phyloP scores from a whole-genome alignment of 805 yeast species.

The Hanseniaspora thailandica region DNA sequence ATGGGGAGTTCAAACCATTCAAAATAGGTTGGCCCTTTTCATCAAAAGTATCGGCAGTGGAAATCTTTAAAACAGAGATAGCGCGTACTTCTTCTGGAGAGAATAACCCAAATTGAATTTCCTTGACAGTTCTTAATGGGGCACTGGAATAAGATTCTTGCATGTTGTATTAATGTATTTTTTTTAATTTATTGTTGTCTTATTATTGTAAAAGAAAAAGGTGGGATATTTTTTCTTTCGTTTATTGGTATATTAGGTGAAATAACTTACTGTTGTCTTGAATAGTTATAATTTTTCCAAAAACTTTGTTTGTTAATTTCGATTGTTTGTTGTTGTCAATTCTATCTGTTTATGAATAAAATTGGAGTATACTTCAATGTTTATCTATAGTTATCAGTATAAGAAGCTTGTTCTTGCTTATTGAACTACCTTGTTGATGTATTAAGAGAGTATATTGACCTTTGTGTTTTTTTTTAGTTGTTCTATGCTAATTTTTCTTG shows the following conservation, averaged over 20 bases:
- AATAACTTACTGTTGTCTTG: neutral
- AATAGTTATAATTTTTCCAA: neutral
- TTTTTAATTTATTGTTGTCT: constrained; percentile 5
- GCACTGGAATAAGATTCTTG: constrained; percentile 82
- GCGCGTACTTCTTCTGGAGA: constrained; percentile 98
- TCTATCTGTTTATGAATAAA: neutral
- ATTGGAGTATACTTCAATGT: too few species aligned
- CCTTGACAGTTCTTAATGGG: constrained; percentile 92
- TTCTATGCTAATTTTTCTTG: neutral
- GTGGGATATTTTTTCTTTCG: neutral
- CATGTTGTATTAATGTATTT: constrained; percentile 5
- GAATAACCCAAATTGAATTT: constrained; percentile 94
- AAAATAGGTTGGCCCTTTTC: constrained; percentile 91
- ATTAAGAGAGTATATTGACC: neutral
- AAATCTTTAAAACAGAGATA: constrained; percentile 93
- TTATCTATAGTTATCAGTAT: neutral
- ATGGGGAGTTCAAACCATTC: constrained; percentile 94
- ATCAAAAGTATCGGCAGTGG: constrained; percentile 99
- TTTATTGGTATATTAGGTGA: neutral
- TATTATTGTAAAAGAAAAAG: neutral
- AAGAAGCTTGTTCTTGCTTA: neutral
- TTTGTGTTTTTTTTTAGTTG: constrained; percentile 1
- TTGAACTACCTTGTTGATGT: neutral
- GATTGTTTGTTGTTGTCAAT: neutral
- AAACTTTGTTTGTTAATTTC: neutral